Evolutionary conservation across 2,329 filamentous ascomycete genomes (phyloP), one percentile per base, ranked within the genome.

Genomic region (Pyricularia sp.): DNA sequence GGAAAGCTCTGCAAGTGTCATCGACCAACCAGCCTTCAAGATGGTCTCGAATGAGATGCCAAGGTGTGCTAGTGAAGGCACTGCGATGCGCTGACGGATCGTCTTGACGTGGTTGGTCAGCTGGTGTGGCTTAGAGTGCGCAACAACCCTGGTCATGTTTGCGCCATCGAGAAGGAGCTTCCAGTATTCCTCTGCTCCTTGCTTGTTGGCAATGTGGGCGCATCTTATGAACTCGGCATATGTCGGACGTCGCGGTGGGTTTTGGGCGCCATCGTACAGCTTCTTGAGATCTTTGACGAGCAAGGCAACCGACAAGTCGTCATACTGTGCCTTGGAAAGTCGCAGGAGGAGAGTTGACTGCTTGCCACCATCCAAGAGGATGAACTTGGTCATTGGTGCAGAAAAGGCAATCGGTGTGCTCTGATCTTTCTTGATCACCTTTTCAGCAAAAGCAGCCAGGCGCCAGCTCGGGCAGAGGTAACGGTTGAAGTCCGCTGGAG

Each of bases 1-100:
- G 0, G 84, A 82, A 11, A 87, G 75, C 28, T 80, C 83, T 0
- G 84, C 82, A 7, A 89, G 79, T 0, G 84, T 81, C 70, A 85
- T 81, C 0, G 85, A 82, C 85, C 86, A 89, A 0, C 85, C 85
- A 0, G 84, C 82, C 73, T 86, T 87, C 42, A 88, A 78, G 2
- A 88, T 80, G 0, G 83, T 82, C 69, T 85, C 83, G 55, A 84
- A 83, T 0, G 79, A 78, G 69, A 86, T 79, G 10, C 80, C 81
- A 3, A 84, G 76, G 50, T 80, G 80, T 9, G 78, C 72, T 4
- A 83, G 73, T 11, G 81, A 78, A 7, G 78, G 79, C 0, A 83
- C 74, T 0, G 80, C 72, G 23, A 83, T 78, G 25, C 78, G 78
- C 68, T 81, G 78, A 3, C 74, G 75, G 10, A 85, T 69, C 0